phyloP scores from a whole-genome alignment of 768 basidiomycete species.

The Boletus rufocinnamomeus region DNA sequence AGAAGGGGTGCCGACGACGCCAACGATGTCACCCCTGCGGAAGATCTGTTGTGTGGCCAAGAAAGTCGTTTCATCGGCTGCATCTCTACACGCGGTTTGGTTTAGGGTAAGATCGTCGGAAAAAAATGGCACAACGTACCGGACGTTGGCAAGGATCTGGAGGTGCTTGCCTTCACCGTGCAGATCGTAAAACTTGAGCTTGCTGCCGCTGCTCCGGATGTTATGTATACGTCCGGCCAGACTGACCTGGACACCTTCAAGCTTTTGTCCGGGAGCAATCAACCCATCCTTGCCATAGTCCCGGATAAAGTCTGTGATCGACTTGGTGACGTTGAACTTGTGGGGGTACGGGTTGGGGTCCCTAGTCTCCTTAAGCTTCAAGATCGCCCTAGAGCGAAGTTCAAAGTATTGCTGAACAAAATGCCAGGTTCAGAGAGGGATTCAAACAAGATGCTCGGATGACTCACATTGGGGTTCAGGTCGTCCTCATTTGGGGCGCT shows the following conservation, averaged over 20 bases:
- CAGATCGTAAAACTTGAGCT: constrained; percentile 93
- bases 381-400: constrained; percentile 85
- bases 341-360: constrained; percentile 96
- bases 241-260: constrained; percentile 56
- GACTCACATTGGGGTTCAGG: constrained; percentile 85
- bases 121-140: constrained; percentile 44
- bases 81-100: constrained; percentile 45
- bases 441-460: not conserved
- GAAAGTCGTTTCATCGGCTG: constrained; percentile 64
- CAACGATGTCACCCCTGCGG: constrained; percentile 95
- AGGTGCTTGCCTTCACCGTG: constrained; percentile 91
- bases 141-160: constrained; percentile 93
- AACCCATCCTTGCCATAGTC: constrained; percentile 73
- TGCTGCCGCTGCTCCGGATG: constrained; percentile 78
- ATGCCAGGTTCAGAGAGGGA: not conserved
- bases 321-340: constrained; percentile 91
- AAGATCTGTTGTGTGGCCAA: constrained; percentile 77
- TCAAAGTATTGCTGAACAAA: constrained; percentile 90
- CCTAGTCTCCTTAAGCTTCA: constrained; percentile 80
- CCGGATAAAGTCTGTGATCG: constrained; percentile 71
- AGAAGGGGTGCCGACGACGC: constrained; percentile 84
- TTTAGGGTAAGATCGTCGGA: constrained; percentile 23
- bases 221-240: constrained; percentile 92
- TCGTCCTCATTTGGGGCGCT: constrained; percentile 69
- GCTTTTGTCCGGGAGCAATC: constrained; percentile 65